Evolutionary conservation across 73 alveolate genomes (phyloP), one percentile per base, ranked within the genome.

Genomic region (Paramecium caudatum): DNA sequence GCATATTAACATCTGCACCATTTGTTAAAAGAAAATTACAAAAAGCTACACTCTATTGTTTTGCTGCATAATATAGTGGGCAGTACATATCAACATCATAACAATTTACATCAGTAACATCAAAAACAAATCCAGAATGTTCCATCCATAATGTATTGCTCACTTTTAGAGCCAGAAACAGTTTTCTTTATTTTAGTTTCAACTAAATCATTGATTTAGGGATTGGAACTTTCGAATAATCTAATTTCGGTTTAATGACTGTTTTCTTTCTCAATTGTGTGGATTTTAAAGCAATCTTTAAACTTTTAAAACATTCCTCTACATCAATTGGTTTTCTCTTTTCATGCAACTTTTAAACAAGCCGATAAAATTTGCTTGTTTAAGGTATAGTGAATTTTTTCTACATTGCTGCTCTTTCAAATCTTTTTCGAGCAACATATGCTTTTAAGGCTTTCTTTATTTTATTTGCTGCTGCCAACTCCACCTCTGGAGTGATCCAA

Each of bases 1-100:
- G 84, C 84, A 68, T 68, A 68, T 68, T 68, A 3, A 68, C 84
- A 37, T 68, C 84, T 9, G 84, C 84, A 34, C 84, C 84, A 34
- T 32, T 37, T 17, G 7, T 34, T 3, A 68, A 16, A 7, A 68
- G 61, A 37, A 68, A 68, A 34, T 32, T 37, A 34, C 84, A 68
- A 10, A 68, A 68, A 0, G 10, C 34, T 10, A 68, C 27, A 68
- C 84, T 68, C 16, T 68, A 34, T 30, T 34, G 34, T 33, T 68
- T 68, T 7, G 84, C 84, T 25, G 84, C 84, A 33, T 68, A 37
- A 68, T 68, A 68, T 5, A 68, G 19, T n/a, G 84, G 84, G 37
- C 84, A 68, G 8, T 34, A 68, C 50, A 34, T 68, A 1, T 68
- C 84, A 32, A 68, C 61, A 33, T 68, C 84, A 68, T 68, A 68